phyloP scores from a whole-genome alignment of 768 basidiomycete species.

The Hygrocybe punicea region DNA sequence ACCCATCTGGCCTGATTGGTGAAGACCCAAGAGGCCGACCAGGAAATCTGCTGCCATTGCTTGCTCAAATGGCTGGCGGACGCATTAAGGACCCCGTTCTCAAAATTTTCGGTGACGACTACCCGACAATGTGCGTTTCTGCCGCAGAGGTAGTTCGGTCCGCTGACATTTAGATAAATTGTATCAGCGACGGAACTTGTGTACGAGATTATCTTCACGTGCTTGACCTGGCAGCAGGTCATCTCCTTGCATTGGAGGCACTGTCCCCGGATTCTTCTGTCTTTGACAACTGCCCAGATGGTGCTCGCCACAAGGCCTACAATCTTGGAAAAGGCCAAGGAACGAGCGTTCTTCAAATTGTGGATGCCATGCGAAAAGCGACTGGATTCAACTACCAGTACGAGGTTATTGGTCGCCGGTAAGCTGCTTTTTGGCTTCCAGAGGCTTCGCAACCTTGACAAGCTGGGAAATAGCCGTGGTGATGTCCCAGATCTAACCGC shows the following conservation, averaged over 20 bases:
- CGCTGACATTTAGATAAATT: not conserved
- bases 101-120: slow-evolving; percentile 95
- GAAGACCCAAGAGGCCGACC: slow-evolving; percentile 97
- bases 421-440: slow-evolving; percentile 26
- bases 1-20: slow-evolving; percentile 91
- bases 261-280: slow-evolving; percentile 57
- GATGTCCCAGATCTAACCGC: slow-evolving; percentile 97
- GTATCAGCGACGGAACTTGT: slow-evolving; percentile 80
- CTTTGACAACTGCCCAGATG: slow-evolving; percentile 53
- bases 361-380: slow-evolving; percentile 90
- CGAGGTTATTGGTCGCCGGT: slow-evolving; percentile 89
- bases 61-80: slow-evolving; percentile 93
- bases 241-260: slow-evolving; percentile 86
- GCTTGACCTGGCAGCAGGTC: slow-evolving; percentile 92
- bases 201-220: slow-evolving; percentile 95
- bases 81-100: slow-evolving; percentile 66
- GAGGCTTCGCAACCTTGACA: not conserved
- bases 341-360: slow-evolving; percentile 88
- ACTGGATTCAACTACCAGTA: slow-evolving; percentile 86
- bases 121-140: slow-evolving; percentile 76
- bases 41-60: slow-evolving; percentile 87
- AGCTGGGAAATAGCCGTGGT: slow-evolving; percentile 56
- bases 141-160: not conserved
- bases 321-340: slow-evolving; percentile 94
- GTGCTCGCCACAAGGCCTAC: slow-evolving; percentile 83